Base-by-base conservation (phyloP, 768 basidiomycete species). In the Nidularia pulvinata region DNA sequence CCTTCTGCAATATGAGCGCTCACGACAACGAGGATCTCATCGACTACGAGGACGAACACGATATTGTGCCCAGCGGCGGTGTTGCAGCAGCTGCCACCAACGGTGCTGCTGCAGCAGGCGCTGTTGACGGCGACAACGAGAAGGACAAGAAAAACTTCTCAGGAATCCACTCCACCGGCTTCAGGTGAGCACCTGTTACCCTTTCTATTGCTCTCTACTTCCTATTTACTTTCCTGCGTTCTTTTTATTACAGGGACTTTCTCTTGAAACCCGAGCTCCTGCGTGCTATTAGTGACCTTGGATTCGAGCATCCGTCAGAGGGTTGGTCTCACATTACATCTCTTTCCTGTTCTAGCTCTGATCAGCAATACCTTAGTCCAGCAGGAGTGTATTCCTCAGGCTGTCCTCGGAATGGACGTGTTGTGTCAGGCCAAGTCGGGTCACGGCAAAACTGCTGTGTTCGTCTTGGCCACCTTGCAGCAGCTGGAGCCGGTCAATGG, bases 361-460 rank as follows among this genome's bases (percentile, higher is more conserved):
- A 19, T 19, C 19, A 19, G 19, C 19, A 19, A 19, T 19, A 19
- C 19, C 49, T 57, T 64, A 98, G 97, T 99, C 58, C 97, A 99
- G 78, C 97, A 99, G 79, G 97, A 99, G 79, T 98, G 97, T 73
- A 98, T 99, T 63, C 97, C 97, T 45, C 97, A 99, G 77, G 96
- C 97, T 54, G 97, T 99, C 62, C 82, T 99, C 51, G 97, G 97
- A 57, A 98, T 98, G 93, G 97, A 99, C 66, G 96, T 99, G 44
- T 85, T 99, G 46, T 99, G 97, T 74, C 97, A 99, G 75, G 97
- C 97, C 57, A 99, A 98, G 75, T 99, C 97, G 46, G 97, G 97
- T 65, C 90, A 95, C 67, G 93, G 94, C 65, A 99, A 99, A 79
- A 99, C 97, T 16, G 97, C 97, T 22, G 97, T 99, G 57, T 99